phyloP scores from a whole-genome alignment of 805 yeast species.

The Wickerhamomyces subpelliculosus region DNA sequence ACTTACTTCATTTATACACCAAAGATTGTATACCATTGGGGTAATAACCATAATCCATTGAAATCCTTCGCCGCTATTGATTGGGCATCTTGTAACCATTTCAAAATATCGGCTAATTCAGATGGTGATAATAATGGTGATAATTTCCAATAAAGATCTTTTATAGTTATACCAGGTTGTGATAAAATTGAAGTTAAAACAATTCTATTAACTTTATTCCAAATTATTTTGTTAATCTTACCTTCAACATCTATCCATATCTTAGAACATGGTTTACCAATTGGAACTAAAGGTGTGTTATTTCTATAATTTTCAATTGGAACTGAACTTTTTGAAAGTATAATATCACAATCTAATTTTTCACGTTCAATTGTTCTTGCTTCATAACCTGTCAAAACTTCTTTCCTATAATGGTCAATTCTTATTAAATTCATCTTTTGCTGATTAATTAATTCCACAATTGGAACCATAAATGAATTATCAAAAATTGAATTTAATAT shows the following conservation, averaged over 20 bases:
- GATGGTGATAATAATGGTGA: slow-evolving; percentile 9
- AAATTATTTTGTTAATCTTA: slow-evolving; percentile 46
- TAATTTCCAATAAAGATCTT: slow-evolving; percentile 17
- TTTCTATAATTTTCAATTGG: slow-evolving; percentile 5
- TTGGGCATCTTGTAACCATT: slow-evolving; percentile 39
- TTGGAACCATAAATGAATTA: slow-evolving; percentile 55
- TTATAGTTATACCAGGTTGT: slow-evolving; percentile 45
- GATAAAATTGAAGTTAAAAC: slow-evolving; percentile 39
- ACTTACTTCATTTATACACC: slow-evolving; percentile 16
- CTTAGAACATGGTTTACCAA: slow-evolving; percentile 54
- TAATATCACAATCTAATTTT: slow-evolving; percentile 58
- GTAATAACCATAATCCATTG: slow-evolving; percentile 36
- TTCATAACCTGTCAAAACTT: slow-evolving; percentile 56
- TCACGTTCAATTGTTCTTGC: slow-evolving; percentile 69
- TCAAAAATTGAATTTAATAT: slow-evolving; percentile 46
- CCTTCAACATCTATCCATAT: slow-evolving; percentile 72
- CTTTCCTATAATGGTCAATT: slow-evolving; percentile 46
- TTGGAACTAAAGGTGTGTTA: slow-evolving; percentile 39
- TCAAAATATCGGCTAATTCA: slow-evolving; percentile 32
- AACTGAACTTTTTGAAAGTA: slow-evolving; percentile 23
- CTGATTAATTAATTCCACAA: slow-evolving; percentile 50
- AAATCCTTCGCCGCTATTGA: slow-evolving; percentile 26
- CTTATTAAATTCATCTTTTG: slow-evolving; percentile 36
- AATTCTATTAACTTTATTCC: slow-evolving; percentile 50
- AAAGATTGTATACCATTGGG: slow-evolving; percentile 39